Evolutionary conservation across 352 stramenopile genomes (phyloP).

Genomic region (Peronospora tabacina): DNA sequence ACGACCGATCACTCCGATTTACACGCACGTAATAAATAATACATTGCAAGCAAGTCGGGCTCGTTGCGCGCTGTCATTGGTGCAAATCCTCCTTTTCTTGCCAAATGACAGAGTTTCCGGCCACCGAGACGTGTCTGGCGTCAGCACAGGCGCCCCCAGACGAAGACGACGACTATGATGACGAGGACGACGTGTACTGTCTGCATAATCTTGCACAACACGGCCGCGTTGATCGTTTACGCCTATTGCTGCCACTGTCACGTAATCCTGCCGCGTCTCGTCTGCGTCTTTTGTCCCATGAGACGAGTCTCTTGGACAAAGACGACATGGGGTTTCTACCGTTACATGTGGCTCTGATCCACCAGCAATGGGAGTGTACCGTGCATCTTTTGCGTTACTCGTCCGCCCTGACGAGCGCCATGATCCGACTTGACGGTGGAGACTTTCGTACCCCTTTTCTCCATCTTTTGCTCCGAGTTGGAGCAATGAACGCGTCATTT

Average conservation of each 20-base stretch:
- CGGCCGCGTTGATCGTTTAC: slow-evolving; percentile 40
- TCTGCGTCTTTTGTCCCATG: slow-evolving; percentile 34
- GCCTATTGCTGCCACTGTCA: slow-evolving; percentile 35
- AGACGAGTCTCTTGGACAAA: slow-evolving; percentile 61
- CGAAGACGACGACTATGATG: slow-evolving; percentile 37
- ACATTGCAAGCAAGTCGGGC: too few species aligned
- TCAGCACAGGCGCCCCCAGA: slow-evolving; percentile 10
- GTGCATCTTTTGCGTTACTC: slow-evolving; percentile 57
- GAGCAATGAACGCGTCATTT: slow-evolving; percentile 48
- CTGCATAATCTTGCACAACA: slow-evolving; percentile 60
- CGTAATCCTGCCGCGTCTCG: slow-evolving; percentile 2
- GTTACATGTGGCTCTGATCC: slow-evolving; percentile 61
- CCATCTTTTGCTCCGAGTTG: slow-evolving; percentile 60
- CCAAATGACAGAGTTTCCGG: not conserved
- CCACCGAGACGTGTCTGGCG: too few species aligned
- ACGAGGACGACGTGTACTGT: slow-evolving; percentile 35
- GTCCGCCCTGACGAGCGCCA: slow-evolving; percentile 52
- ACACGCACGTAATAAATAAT: too few species aligned
- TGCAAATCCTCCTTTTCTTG: not conserved
- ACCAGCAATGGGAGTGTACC: slow-evolving; percentile 38
- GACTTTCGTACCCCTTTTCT: slow-evolving; percentile 58
- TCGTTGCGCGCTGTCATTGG: not conserved
- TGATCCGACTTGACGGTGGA: slow-evolving; percentile 56
- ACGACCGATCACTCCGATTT: too few species aligned
- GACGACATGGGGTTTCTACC: slow-evolving; percentile 82